Base-by-base conservation (phyloP, 139 green algal genomes). In the Nannochloris sp. region DNA sequence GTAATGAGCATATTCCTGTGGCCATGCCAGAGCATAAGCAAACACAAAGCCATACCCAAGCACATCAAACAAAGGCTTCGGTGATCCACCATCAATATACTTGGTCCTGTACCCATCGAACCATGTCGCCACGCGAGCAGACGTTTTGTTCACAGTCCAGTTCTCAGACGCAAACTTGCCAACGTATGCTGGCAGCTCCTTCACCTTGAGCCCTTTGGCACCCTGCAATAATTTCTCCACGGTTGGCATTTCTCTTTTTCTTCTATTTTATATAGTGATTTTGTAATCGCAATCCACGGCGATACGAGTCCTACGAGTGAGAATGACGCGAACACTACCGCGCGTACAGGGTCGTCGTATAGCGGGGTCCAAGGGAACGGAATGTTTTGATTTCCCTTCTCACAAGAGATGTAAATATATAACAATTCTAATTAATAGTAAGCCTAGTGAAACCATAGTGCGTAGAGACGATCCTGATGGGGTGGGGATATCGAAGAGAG, bases 1-100 rank as follows among this genome's bases (percentile, higher is more conserved):
- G 24, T 73, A 65, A 48, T 83, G 76, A 12, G 73, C 73, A 57
- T 82, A 78, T 64, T 79, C 74, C 31, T 69, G 61, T 15, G 78
- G 78, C 78, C 78, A 85, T 10, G 73, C 73, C n/a, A 75, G 15
- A 15, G 67, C 60, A 57, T 85, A 85, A 27, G 66, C 70, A 31
- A 81, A 65, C 27, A 83, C 51, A 56, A 85, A 84, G 27, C 68
- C 55, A 25, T 70, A 70, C 25, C 57, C 19, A 29, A 71, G 31
- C 0, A 78, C 25, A 61, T 85, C 78, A 12, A 64, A 56, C 10
- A 85, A 53, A 12, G 78, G 78, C 61, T 78, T 85, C 15, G 44
- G 8, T 64, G 66, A 81, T 66, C 78, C 78, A 9, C 60, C 81
- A 72, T 85, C 78, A 36, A 85, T 85, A 50, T 81, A 62, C 48